These are phyloP conservation scores for Kwoniella dendrophila DNA, from an alignment of 768 basidiomycete species.

Conservation along the genomic window DNA sequence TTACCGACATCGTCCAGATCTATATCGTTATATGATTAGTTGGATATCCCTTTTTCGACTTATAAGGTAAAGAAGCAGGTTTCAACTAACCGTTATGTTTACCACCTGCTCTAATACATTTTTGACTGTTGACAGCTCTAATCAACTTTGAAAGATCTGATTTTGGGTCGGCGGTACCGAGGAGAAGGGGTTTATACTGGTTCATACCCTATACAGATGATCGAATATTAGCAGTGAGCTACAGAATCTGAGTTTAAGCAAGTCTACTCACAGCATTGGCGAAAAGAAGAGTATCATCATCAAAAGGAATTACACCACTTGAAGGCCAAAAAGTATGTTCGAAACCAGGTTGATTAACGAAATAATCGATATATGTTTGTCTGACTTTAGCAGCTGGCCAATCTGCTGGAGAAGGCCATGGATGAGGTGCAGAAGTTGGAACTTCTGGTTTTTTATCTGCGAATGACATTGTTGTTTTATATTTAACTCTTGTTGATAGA, in stretches of 20 bases:
- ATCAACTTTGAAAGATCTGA: slow-evolving; percentile 87
- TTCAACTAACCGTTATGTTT: slow-evolving; percentile 73
- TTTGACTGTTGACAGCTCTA: slow-evolving; percentile 94
- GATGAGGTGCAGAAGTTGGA: slow-evolving; percentile 42
- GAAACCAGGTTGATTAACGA: slow-evolving; percentile 62
- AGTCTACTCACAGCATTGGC: slow-evolving; percentile 82
- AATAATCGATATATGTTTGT: slow-evolving; percentile 88
- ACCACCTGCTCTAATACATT: slow-evolving; percentile 97
- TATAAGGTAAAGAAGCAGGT: slow-evolving; percentile 1
- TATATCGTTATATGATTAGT: slow-evolving; percentile 52
- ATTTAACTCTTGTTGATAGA: not conserved
- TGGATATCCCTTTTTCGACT: no score
- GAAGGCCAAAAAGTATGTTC: slow-evolving; percentile 87
- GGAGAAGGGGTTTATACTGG: slow-evolving; percentile 94
- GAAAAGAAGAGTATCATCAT: slow-evolving; percentile 95
- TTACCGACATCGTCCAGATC: slow-evolving; percentile 99
- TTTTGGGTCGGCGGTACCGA: slow-evolving; percentile 95
- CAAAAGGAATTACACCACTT: slow-evolving; percentile 91
- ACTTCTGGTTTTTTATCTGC: slow-evolving; percentile 35
- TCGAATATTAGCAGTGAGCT: not conserved
- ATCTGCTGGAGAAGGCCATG: slow-evolving; percentile 53
- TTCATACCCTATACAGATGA: slow-evolving; percentile 56
- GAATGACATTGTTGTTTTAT: slow-evolving; percentile 19
- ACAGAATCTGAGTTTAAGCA: not conserved
- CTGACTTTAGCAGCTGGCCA: slow-evolving; percentile 86